Evolutionary conservation across 1,284 basidiomycete species (phyloP).

Genomic region (Papiliotrema flavescens): DNA sequence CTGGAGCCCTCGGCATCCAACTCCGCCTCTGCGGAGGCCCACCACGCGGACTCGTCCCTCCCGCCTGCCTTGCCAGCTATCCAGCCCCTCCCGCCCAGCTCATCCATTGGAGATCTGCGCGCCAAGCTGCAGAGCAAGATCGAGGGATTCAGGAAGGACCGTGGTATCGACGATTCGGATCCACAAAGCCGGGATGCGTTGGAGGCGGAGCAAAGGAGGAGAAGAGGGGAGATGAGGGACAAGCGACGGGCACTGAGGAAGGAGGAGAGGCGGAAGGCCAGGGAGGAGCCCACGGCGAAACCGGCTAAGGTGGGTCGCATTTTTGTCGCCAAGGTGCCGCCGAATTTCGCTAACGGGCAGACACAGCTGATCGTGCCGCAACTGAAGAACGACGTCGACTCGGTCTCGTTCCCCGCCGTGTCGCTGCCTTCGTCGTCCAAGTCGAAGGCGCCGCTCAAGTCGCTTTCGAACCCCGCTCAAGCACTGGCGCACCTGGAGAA

Average conservation of each 20-base stretch:
- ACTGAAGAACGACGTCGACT: constrained; percentile 43
- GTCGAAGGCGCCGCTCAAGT: constrained; percentile 56
- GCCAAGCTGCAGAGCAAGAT: constrained; percentile 76
- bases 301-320: constrained; percentile 42
- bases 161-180: constrained; percentile 24
- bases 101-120: constrained; percentile 67
- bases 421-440: constrained; percentile 49
- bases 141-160: constrained; percentile 58
- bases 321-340: neutral
- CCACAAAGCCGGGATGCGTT: constrained; percentile 64
- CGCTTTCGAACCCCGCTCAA: constrained; percentile 68
- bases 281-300: constrained; percentile 46
- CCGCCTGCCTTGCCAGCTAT: constrained; percentile 10
- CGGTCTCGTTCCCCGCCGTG: constrained; percentile 68
- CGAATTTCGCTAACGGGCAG: constrained; percentile 45
- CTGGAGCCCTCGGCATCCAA: constrained; percentile 46
- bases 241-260: constrained; percentile 74
- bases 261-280: constrained; percentile 65
- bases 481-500: constrained; percentile 74
- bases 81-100: constrained; percentile 64
- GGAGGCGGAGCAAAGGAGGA: constrained; percentile 69
- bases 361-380: constrained; percentile 65
- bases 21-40: constrained; percentile 36
- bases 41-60: constrained; percentile 29
- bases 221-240: constrained; percentile 76